phyloP scores from a whole-genome alignment of 768 basidiomycete species.

The Psilocybe tampanensis region DNA sequence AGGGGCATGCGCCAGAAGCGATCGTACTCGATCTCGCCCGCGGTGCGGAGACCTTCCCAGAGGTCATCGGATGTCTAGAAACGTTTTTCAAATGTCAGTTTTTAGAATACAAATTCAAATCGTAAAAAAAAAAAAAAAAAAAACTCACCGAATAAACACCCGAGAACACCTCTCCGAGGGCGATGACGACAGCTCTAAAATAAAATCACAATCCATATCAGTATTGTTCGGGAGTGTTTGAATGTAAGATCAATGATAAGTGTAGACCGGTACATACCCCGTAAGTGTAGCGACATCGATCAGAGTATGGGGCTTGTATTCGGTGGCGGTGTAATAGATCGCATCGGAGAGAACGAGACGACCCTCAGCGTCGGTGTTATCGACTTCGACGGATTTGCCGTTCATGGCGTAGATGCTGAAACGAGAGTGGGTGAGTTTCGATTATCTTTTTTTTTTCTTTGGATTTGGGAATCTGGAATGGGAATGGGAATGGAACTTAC shows the following conservation, averaged over 20 bases:
- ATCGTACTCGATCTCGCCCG: constrained; percentile 77
- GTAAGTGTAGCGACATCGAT: constrained; percentile 90
- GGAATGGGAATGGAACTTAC: constrained; percentile 38
- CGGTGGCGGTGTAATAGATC: constrained; percentile 77
- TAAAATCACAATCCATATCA: too few species aligned
- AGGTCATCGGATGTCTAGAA: constrained; percentile 77
- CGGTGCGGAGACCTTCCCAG: constrained; percentile 67
- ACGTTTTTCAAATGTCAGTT: too few species aligned
- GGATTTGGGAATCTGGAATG: neutral
- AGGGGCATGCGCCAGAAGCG: constrained; percentile 92
- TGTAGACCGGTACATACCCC: constrained; percentile 57
- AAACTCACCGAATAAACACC: constrained; percentile 74
- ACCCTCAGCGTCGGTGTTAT: constrained; percentile 88
- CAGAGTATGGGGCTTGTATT: constrained; percentile 79
- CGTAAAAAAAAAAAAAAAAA: neutral
- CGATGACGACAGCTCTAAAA: constrained; percentile 66
- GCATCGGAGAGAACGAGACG: constrained; percentile 82
- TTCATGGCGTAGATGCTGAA: constrained; percentile 82
- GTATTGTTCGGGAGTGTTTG: too few species aligned
- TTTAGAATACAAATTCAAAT: too few species aligned
- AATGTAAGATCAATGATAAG: too few species aligned
- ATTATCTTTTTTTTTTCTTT: neutral
- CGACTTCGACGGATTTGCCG: constrained; percentile 83
- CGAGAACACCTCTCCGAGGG: constrained; percentile 75
- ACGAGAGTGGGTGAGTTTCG: neutral